Conservation (phyloP, 768 basidiomycete genomes). For the Hericium rajendrae region DNA sequence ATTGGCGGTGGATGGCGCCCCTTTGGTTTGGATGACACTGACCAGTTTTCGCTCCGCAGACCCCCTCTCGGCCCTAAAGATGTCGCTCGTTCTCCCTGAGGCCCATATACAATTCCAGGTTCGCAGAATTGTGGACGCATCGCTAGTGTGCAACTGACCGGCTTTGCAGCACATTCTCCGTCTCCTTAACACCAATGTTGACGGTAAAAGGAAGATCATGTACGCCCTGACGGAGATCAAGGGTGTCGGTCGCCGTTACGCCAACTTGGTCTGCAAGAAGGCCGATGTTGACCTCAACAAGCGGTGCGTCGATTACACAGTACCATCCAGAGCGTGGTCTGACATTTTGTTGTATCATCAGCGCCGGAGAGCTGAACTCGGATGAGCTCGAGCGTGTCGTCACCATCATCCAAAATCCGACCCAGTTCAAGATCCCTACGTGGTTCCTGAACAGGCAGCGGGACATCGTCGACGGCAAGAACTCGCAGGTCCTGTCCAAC, state of each 20-base stretch:
- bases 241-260: constrained; percentile 98
- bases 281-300: constrained; percentile 98
- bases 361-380: constrained; percentile 98
- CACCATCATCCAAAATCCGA: constrained; percentile 98
- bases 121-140: neutral
- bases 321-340: no score
- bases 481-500: constrained; percentile 93
- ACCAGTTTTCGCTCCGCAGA: neutral
- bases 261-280: constrained; percentile 99
- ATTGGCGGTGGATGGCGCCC: neutral
- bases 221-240: constrained; percentile 99
- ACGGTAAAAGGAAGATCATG: constrained; percentile 99
- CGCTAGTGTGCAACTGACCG: neutral
- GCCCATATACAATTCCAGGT: neutral
- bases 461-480: constrained; percentile 95
- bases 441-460: constrained; percentile 99
- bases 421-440: constrained; percentile 97
- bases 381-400: constrained; percentile 99
- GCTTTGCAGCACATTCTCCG: constrained; percentile 86
- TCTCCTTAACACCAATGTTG: constrained; percentile 99
- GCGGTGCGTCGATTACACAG: constrained; percentile 50
- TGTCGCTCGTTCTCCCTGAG: neutral
- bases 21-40: neutral
- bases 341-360: constrained; percentile 22
- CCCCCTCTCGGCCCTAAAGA: neutral